Evolutionary conservation across 2,329 filamentous ascomycete species (phyloP), one percentile per base, ranked within the genome.

Genomic region (Xylaria sp.): DNA sequence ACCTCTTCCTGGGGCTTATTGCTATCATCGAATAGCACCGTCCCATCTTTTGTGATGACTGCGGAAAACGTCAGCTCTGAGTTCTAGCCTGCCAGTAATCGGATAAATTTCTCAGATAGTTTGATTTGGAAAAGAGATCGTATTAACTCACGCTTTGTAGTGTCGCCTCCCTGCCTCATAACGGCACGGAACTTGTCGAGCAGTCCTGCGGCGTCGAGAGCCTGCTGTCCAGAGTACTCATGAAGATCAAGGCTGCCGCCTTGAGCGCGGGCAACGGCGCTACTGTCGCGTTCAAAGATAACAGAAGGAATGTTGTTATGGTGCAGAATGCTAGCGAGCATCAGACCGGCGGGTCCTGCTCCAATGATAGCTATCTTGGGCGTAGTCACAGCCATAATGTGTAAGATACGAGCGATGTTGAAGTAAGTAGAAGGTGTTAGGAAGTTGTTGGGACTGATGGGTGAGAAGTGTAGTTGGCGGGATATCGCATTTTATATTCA

Each of bases 221-320:
- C 78, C 20, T 63, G 70, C 65, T 79, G 78, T 0, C 78, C 78
- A 0, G 70, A 66, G 25, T 74, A 56, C 3, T 73, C 71, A 52
- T 79, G 78, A 61, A 87, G 84, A 59, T 86, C 85, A 5, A 87
- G 76, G 30, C 85, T 85, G 1, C 84, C 86, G 2, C 85, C 84
- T 3, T 86, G 80, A 0, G 83, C 84, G 39, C 83, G 83, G 12
- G 52, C 68, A 2, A 65, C 63, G 9, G 67, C 63, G 65, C 68
- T 72, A 43, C 45, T 67, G 20, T 80, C 76, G 4, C 75, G 74
- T 66, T 80, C 78, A 52, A 76, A 80, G 18, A 80, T 56, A 9
- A 66, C 72, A 53, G 60, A 73, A 7, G 67, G 32, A 36, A 78
- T 77, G 18, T 68, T 67, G 52, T 76, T 73, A 34, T 66, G 70